A percentile compares a stretch with the other conserved stretches of the same genome.
phyloP scores from a whole-genome alignment of 2,329 filamentous ascomycete species.

The Pseudogymnoascus sp. region DNA sequence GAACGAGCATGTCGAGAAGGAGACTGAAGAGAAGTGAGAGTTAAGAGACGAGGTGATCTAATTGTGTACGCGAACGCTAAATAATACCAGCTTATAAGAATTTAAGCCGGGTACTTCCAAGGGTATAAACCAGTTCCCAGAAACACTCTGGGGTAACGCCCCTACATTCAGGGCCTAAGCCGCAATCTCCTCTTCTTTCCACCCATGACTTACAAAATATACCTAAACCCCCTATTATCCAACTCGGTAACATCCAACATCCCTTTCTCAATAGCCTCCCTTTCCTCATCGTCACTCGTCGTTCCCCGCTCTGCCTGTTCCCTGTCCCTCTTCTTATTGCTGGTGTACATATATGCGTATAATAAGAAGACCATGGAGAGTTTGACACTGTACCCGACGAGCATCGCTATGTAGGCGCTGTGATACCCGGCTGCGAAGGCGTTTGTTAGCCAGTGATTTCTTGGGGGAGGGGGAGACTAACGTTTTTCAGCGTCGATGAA shows the following conservation, averaged over 20 bases:
- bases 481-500: conserved; percentile 22
- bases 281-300: conserved; percentile 35
- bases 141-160: too few species aligned
- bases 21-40: background rate
- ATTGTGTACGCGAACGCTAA: background rate
- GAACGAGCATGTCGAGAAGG: background rate
- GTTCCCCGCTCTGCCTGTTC: conserved; percentile 27
- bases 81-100: background rate
- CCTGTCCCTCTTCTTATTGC: conserved; percentile 45
- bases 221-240: conserved; percentile 46
- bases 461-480: conserved; percentile 12
- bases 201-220: conserved; percentile 33
- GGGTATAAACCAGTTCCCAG: background rate
- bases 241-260: conserved; percentile 49
- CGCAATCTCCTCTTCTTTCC: background rate
- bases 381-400: conserved; percentile 47
- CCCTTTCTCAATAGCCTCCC: conserved; percentile 42
- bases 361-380: conserved; percentile 40
- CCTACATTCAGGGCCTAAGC: too few species aligned
- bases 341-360: conserved; percentile 46
- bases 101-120: background rate
- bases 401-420: conserved; percentile 34
- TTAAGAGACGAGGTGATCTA: background rate
- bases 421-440: conserved; percentile 26
- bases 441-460: conserved; percentile 13